phyloP scores from a whole-genome alignment of 495 filamentous ascomycete genomes.

The Aspergillus biplanus region DNA sequence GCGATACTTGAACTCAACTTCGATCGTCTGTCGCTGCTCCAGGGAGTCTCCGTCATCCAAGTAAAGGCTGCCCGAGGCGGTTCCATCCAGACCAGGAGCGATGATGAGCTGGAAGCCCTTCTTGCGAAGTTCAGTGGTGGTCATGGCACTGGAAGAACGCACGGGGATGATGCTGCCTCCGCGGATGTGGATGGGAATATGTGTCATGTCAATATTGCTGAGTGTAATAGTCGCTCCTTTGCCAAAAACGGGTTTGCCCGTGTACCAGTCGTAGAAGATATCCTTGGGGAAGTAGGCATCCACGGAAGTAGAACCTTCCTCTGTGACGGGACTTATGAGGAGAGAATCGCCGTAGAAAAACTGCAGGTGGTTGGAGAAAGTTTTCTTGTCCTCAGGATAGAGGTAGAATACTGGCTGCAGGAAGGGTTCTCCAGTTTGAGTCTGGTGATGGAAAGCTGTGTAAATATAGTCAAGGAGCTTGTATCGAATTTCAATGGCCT shows the following conservation, averaged over 20 bases:
- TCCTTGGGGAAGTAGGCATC: slow-evolving; percentile 75
- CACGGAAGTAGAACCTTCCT: slow-evolving; percentile 64
- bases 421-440: slow-evolving; percentile 68
- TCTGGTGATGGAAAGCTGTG: slow-evolving; percentile 70
- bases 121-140: slow-evolving; percentile 68
- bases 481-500: slow-evolving; percentile 77
- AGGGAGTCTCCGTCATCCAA: slow-evolving; percentile 65
- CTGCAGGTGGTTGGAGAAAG: slow-evolving; percentile 63
- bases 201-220: slow-evolving; percentile 57
- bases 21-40: slow-evolving; percentile 48
- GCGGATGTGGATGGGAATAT: slow-evolving; percentile 74
- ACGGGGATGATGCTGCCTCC: slow-evolving; percentile 72
- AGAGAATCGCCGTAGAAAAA: slow-evolving; percentile 76
- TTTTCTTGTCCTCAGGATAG: slow-evolving; percentile 69
- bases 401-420: slow-evolving; percentile 71
- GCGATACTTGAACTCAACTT: slow-evolving; percentile 58
- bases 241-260: slow-evolving; percentile 60
- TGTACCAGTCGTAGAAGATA: slow-evolving; percentile 79
- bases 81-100: slow-evolving; percentile 56
- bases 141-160: slow-evolving; percentile 64
- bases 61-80: slow-evolving; percentile 58
- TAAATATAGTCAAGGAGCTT: slow-evolving; percentile 81
- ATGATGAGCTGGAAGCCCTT: slow-evolving; percentile 72
- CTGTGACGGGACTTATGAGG: slow-evolving; percentile 73
- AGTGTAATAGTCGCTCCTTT: slow-evolving; percentile 56